A percentile compares a stretch with the other conserved stretches of the same genome.
These are phyloP conservation scores for Alternaria consortialis DNA, from an alignment of 2,329 filamentous ascomycete species.

Conservation along the genomic window DNA sequence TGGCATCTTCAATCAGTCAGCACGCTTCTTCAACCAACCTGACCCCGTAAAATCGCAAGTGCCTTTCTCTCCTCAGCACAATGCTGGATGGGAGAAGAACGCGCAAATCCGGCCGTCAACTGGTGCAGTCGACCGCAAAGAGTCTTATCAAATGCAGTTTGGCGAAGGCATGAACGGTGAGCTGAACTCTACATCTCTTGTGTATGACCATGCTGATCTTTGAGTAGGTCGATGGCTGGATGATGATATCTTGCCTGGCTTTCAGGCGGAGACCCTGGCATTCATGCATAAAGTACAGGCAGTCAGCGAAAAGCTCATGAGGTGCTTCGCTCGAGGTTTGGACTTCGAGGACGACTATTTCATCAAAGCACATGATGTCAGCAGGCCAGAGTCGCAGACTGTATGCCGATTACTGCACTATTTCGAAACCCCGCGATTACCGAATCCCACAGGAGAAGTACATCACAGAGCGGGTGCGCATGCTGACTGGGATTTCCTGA, in stretches of 20 bases:
- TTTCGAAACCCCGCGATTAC: slow-evolving; percentile 49
- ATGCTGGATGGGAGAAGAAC: slow-evolving; percentile 69
- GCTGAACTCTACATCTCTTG: background rate
- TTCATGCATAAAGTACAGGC: slow-evolving; percentile 66
- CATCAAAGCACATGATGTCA: slow-evolving; percentile 62
- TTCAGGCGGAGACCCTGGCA: slow-evolving; percentile 54
- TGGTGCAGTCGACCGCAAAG: slow-evolving; percentile 66
- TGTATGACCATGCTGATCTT: background rate
- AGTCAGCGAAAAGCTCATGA: slow-evolving; percentile 66
- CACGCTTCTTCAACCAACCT: slow-evolving; percentile 62
- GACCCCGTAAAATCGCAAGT: slow-evolving; percentile 60
- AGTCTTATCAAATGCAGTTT: slow-evolving; percentile 71
- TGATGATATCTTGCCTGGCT: slow-evolving; percentile 60
- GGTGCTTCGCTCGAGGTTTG: slow-evolving; percentile 66
- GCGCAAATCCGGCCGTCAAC: slow-evolving; percentile 54
- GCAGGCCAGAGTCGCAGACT: slow-evolving; percentile 60
- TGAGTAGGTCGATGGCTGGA: slow-evolving; percentile 57
- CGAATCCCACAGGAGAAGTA: slow-evolving; percentile 47
- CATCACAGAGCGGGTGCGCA: slow-evolving; percentile 70
- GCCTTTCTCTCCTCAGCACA: slow-evolving; percentile 59
- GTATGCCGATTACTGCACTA: slow-evolving; percentile 68
- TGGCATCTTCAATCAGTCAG: slow-evolving; percentile 61
- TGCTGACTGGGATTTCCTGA: slow-evolving; percentile 70
- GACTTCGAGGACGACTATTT: slow-evolving; percentile 67
- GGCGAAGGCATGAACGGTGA: slow-evolving; percentile 62